A percentile compares a stretch with the other conserved stretches of the same genome.
phyloP scores from a whole-genome alignment of 371 early-diverging fungal genomes.

The Actinomortierella wolfii region DNA sequence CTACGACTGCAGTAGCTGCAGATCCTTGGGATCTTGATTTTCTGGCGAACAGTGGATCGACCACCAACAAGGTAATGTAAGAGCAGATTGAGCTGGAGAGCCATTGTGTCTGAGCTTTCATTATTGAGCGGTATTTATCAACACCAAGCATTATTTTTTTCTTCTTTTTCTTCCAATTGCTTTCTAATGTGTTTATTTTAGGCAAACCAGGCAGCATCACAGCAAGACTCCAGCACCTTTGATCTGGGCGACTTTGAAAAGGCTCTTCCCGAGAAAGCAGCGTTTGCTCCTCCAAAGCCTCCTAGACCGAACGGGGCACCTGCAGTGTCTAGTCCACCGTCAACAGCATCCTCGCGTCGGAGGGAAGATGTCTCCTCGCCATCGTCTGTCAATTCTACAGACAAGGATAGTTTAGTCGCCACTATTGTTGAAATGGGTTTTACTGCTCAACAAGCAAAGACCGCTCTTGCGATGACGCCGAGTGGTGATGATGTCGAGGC shows the following conservation, averaged over 20 bases:
- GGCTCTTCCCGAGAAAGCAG: constrained; percentile 27
- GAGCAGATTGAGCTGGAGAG: too few relatives aligned
- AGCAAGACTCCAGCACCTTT: constrained; percentile 6
- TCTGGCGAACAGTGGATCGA: constrained; percentile 26
- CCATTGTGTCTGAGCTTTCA: background rate
- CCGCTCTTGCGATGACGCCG: constrained; percentile 70
- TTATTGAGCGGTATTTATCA: background rate
- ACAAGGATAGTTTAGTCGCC: constrained; percentile 47
- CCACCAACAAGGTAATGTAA: constrained; percentile 1
- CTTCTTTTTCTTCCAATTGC: background rate
- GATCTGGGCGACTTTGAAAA: constrained; percentile 41
- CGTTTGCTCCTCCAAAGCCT: constrained; percentile 10
- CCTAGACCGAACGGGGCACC: constrained; percentile 48
- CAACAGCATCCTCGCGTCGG: constrained; percentile 23
- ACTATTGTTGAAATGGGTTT: constrained; percentile 84
- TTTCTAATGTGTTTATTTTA: background rate
- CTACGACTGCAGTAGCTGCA: constrained; percentile 13
- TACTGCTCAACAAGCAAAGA: constrained; percentile 57
- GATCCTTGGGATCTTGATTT: constrained; percentile 64
- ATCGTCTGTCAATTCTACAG: constrained; percentile 1
- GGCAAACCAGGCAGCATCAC: background rate
- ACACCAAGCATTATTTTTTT: background rate
- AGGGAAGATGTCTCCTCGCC: too few relatives aligned
- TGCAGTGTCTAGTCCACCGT: constrained; percentile 42
- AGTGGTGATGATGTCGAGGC: constrained; percentile 60